Conservation (phyloP, 2,329 filamentous ascomycete genomes). For the Alternaria alternata region DNA sequence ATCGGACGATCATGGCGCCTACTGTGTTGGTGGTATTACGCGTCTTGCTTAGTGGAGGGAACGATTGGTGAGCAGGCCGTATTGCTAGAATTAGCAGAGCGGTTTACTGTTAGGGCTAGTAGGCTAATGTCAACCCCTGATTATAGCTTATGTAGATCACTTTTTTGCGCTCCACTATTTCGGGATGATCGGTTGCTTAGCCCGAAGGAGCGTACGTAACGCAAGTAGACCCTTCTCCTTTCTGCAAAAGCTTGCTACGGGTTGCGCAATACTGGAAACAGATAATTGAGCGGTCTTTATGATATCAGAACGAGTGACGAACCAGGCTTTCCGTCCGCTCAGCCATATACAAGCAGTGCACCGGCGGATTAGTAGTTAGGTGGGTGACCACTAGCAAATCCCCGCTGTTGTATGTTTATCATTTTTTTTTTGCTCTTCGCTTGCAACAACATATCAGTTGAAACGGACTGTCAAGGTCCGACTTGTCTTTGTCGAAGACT, state of each 20-base stretch:
- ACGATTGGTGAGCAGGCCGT: slow-evolving; percentile 8
- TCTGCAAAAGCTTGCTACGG: slow-evolving; percentile 10
- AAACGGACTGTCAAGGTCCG: neutral
- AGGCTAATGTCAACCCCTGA: slow-evolving; percentile 12
- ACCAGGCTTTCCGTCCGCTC: neutral
- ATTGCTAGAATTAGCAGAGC: slow-evolving; percentile 11
- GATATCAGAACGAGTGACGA: neutral
- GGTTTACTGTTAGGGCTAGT: slow-evolving; percentile 9
- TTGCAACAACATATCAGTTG: too few species aligned
- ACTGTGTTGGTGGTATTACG: slow-evolving; percentile 10
- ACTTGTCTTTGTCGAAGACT: neutral
- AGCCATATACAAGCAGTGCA: neutral
- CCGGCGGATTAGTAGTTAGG: too few species aligned
- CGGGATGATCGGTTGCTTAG: slow-evolving; percentile 13
- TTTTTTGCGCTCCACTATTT: slow-evolving; percentile 12
- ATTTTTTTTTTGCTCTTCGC: too few species aligned
- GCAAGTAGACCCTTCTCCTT: slow-evolving; percentile 16
- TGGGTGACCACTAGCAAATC: too few species aligned
- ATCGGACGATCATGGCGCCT: slow-evolving; percentile 10
- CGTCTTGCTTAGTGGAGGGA: slow-evolving; percentile 11
- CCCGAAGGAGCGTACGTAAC: slow-evolving; percentile 9
- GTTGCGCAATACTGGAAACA: slow-evolving; percentile 13
- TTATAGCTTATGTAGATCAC: slow-evolving; percentile 12
- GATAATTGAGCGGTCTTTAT: slow-evolving; percentile 7
- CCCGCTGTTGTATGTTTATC: too few species aligned